Conservation (phyloP, 1,284 basidiomycete genomes). For the Ustilago trichophora region DNA sequence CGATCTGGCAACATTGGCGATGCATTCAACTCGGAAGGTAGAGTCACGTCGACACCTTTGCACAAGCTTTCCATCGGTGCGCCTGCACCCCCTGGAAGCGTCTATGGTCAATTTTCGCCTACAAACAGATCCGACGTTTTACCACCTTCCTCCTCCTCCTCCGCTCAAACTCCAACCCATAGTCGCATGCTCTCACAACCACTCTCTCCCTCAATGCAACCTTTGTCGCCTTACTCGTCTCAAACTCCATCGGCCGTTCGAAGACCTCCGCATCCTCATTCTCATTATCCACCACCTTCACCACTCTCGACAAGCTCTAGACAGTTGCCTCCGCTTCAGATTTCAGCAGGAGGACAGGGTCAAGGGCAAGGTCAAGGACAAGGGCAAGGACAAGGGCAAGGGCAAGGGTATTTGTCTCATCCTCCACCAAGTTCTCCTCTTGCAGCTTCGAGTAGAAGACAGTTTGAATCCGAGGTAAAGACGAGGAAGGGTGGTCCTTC, state of each 20-base stretch:
- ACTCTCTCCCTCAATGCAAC: slow-evolving; percentile 29
- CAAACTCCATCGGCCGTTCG: slow-evolving; percentile 35
- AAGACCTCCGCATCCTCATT: too few species aligned
- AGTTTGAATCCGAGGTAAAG: slow-evolving; percentile 26
- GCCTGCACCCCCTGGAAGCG: slow-evolving; percentile 32
- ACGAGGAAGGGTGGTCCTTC: not conserved
- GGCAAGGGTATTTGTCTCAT: slow-evolving; percentile 13
- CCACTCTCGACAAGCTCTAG: slow-evolving; percentile 20
- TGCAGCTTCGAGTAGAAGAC: slow-evolving; percentile 8
- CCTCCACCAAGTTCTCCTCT: slow-evolving; percentile 23
- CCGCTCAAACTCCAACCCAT: slow-evolving; percentile 28
- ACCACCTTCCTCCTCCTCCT: slow-evolving; percentile 5
- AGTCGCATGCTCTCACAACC: slow-evolving; percentile 33
- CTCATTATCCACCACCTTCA: slow-evolving; percentile 32
- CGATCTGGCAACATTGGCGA: slow-evolving; percentile 7
- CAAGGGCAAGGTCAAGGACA: too few species aligned
- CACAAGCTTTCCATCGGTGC: slow-evolving; percentile 52
- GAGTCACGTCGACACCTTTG: slow-evolving; percentile 37
- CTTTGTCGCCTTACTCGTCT: slow-evolving; percentile 25
- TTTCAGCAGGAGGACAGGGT: too few species aligned
- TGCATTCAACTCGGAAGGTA: slow-evolving; percentile 2
- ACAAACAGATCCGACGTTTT: slow-evolving; percentile 8
- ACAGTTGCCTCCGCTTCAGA: slow-evolving; percentile 27
- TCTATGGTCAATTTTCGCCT: slow-evolving; percentile 39
- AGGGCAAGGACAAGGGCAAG: slow-evolving; percentile 4